Base-by-base conservation (phyloP, 495 filamentous ascomycete genomes). In the Penicillium fimorum region DNA sequence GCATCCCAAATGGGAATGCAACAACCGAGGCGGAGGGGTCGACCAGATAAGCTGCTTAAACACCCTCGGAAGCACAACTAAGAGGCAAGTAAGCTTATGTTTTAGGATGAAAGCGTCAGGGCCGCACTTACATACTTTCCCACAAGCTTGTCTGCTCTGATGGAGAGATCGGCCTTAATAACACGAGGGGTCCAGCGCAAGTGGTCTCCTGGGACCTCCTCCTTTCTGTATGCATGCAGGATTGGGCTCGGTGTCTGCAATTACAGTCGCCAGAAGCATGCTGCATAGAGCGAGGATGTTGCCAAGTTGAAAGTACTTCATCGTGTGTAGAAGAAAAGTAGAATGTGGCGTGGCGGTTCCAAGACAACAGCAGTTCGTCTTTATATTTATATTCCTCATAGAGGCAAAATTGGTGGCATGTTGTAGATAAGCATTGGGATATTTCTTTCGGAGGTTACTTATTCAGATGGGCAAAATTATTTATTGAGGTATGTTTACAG, bases 221-320 rank as follows among this genome's bases (percentile, higher is more conserved):
- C 46, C 27, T 20, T 33, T 11, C 15, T n/a, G 6, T 17, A 7
- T 5, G 37, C 32, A 49, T 22, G 1, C 3, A n/a, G 37, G 18
- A 25, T 2, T 33, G 8, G 49, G 15, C 9, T 25, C 42, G 24
- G 49, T 10, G 10, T 49, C 12, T 20, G 29, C 27, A 25, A 49
- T 35, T 13, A 17, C 32, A 20, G 20, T 10, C 0, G 47, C 47
- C 20, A 37, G n/a, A 22, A 51, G 22, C 11, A 44, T 42, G n/a
- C 40, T 44, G 27, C 25, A 53, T 6, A 53, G 12, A 15, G 40
- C 41, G 12, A 53, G 38, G 13, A 53, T 24, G 17, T 7, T 44
- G 8, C 50, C 40, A 18, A 44, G 29, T 53, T 53, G 50, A 29
- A 53, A 53, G 29, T 20, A 45, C 29, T 53, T 53, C 50, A 53